Base-by-base conservation (phyloP, 306 rosid genomes). In the Begonia fuchsioides region DNA sequence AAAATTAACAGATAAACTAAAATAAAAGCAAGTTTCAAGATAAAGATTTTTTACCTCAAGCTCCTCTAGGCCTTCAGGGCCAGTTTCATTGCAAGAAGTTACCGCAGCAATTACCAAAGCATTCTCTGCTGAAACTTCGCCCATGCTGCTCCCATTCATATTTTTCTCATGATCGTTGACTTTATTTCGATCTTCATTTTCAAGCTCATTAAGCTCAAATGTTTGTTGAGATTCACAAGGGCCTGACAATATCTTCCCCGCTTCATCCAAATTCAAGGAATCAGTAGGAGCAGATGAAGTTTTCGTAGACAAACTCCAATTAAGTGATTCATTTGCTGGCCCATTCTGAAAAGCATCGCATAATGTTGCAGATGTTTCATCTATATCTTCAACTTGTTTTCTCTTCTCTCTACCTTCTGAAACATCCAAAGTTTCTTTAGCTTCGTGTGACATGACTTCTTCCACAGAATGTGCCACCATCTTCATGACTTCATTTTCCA, bases 171-270 rank as follows among this genome's bases (percentile, higher is more conserved):
- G 13, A 50, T 75, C 82, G 47, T 70, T 76, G 35, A 52, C 82
- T 58, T 68, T 79, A 68, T 72, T 70, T 39, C 51, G 50, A 47
- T 53, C 53, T 54, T 49, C 79, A 20, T 79, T 77, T 78, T 73
- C 93, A 49, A 90, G 95, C 72, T 90, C 98, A 17, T 90, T 82
- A 38, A 73, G 74, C 66, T 75, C 86, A 48, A 79, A 60, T 20
- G 71, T 54, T 67, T 76, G 82, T 47, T 64, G 83, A 10, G 59
- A 68, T 43, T 62, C 68, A 38, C 72, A 76, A 4, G 79, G 80
- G 35, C 82, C 78, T 6, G 79, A 67, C 73, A 74, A 65, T 57
- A 80, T 72, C 62, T 77, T 81, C 73, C 83, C 96, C 50, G 65
- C 88, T 63, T 76, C 93, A 53, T 61, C 77, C 53, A 73, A 76